Percentiles rank a stretch among this genome's conserved stretches.
Conservation (phyloP, 176 grass and related monocot species). For the Musa acuminata region DNA sequence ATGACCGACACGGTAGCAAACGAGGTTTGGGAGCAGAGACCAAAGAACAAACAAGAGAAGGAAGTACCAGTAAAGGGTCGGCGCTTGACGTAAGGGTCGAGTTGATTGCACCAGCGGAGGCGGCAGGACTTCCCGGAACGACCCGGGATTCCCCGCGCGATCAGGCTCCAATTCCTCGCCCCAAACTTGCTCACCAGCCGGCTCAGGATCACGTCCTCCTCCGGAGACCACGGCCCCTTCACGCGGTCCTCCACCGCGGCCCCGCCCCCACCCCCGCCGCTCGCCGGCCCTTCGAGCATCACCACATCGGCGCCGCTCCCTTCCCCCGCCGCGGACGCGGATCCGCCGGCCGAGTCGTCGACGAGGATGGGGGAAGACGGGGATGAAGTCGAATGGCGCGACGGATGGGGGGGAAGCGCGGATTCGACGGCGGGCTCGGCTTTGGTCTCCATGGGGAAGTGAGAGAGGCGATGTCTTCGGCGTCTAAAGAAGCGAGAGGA, state of each 20-base stretch:
- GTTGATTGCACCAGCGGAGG: conserved; percentile 94
- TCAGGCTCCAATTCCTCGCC: conserved; percentile 81
- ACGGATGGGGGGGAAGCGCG: too few relatives aligned
- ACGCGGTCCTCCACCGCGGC: conserved; percentile 43
- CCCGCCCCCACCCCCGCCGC: not conserved
- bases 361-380: not conserved
- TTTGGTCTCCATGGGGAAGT: too few relatives aligned
- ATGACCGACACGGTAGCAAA: too few relatives aligned
- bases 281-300: not conserved
- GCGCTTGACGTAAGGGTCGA: conserved; percentile 94
- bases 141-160: conserved; percentile 70
- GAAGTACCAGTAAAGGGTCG: conserved; percentile 82
- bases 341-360: conserved; percentile 16
- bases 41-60: not conserved
- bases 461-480: too few relatives aligned
- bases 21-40: not conserved
- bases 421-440: too few relatives aligned
- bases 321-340: conserved; percentile 27
- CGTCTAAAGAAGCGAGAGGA: too few relatives aligned
- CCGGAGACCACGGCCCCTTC: conserved; percentile 76
- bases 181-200: conserved; percentile 56
- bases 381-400: not conserved
- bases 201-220: conserved; percentile 71
- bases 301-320: conserved; percentile 14
- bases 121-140: conserved; percentile 92